Conservation (phyloP, 805 yeast genomes). For the Lachancea cidri region DNA sequence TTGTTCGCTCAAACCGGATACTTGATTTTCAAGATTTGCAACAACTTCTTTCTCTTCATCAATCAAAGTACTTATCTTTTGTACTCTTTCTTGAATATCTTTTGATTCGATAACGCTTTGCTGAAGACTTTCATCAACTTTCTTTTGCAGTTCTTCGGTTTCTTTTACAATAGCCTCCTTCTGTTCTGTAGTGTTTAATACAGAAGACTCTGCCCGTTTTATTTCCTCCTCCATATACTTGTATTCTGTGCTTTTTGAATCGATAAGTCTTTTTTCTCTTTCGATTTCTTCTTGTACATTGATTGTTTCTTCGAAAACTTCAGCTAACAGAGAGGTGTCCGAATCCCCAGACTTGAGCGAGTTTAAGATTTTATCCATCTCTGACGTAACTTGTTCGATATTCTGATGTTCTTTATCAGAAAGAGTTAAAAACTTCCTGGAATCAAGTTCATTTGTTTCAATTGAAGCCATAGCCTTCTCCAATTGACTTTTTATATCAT, state of each 20-base stretch:
- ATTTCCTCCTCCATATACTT: constrained; percentile 60
- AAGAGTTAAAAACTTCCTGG: constrained; percentile 19
- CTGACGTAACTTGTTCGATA: constrained; percentile 26
- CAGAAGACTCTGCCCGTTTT: constrained; percentile 46
- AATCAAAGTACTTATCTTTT: constrained; percentile 10
- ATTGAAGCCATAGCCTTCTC: constrained; percentile 35
- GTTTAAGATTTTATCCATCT: constrained; percentile 26
- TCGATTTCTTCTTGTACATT: constrained; percentile 43
- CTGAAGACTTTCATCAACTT: constrained; percentile 12
- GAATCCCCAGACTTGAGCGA: constrained; percentile 12
- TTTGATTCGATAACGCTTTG: constrained; percentile 6
- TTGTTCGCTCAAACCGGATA: constrained; percentile 15
- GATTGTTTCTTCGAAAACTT: constrained; percentile 31
- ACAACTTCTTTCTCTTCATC: constrained; percentile 12
- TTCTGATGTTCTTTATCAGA: constrained; percentile 23
- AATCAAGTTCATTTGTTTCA: constrained; percentile 18
- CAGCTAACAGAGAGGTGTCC: constrained; percentile 11
- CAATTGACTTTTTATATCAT: constrained; percentile 43
- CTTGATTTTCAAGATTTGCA: constrained; percentile 13
- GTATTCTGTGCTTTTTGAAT: constrained; percentile 50
- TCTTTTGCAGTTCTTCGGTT: constrained; percentile 11
- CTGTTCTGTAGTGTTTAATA: constrained; percentile 38
- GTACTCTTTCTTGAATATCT: constrained; percentile 12
- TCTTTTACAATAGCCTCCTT: constrained; percentile 19
- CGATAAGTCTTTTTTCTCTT: constrained; percentile 39